phyloP scores from a whole-genome alignment of 441 rosid species.

The Adansonia gregorii region DNA sequence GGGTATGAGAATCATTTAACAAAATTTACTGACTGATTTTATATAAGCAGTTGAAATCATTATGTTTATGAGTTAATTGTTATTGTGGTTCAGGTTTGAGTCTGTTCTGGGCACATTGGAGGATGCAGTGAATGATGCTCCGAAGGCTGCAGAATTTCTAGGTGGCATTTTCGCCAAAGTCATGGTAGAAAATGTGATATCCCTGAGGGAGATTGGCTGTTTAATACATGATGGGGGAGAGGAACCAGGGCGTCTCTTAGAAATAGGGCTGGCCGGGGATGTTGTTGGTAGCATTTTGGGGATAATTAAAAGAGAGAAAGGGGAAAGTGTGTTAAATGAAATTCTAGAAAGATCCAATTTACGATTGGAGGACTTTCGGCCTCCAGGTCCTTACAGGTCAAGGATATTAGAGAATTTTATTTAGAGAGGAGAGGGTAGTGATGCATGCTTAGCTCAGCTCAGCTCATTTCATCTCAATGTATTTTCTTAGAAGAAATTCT shows the following conservation, averaged over 20 bases:
- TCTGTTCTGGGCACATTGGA: slow-evolving; percentile 70
- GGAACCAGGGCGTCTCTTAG: slow-evolving; percentile 58
- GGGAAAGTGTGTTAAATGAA: slow-evolving; percentile 60
- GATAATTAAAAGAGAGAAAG: slow-evolving; percentile 62
- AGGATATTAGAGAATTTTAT: slow-evolving; percentile 45
- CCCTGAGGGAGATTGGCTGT: slow-evolving; percentile 60
- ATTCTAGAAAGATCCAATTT: slow-evolving; percentile 60
- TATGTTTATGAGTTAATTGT: neutral
- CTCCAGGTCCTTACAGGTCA: slow-evolving; percentile 46
- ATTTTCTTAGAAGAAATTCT: no score
- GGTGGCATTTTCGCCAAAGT: slow-evolving; percentile 65
- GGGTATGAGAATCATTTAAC: slow-evolving; percentile 60
- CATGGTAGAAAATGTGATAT: slow-evolving; percentile 51
- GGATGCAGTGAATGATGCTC: slow-evolving; percentile 89
- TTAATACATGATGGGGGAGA: slow-evolving; percentile 72
- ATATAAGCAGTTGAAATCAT: neutral
- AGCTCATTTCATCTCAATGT: no score
- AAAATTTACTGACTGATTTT: neutral
- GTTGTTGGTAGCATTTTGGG: slow-evolving; percentile 79
- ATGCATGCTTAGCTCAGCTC: no score
- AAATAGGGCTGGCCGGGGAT: slow-evolving; percentile 83
- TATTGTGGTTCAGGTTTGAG: slow-evolving; percentile 59
- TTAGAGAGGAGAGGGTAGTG: slow-evolving; percentile 36
- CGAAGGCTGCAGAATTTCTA: slow-evolving; percentile 37
- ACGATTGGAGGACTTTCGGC: slow-evolving; percentile 74